A percentile compares a stretch with the other conserved stretches of the same genome.
These are phyloP conservation scores for Malus domestica DNA, from an alignment of 306 rosid species.

Conservation along the genomic window ASM211411v1 NC_041791.1:36671501-36672000, in stretches of 20 bases:
- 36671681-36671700: accelerated
- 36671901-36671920: background rate
- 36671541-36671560: background rate
- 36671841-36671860: background rate
- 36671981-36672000: conserved; percentile 28
- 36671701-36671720: no score
- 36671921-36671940: conserved; percentile 1
- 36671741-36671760: no score
- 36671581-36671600: background rate
- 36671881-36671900: background rate
- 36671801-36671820: background rate
- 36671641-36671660: no score
- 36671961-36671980: conserved; percentile 26
- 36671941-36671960: background rate
- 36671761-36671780: accelerated
- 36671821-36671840: background rate
- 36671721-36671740: no score
- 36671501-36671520: no score
- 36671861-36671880: background rate
- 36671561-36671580: background rate
- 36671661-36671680: accelerated
- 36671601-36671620: background rate
- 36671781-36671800: accelerated
- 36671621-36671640: background rate
- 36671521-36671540: no score